Conservation (phyloP, 192 early-diverging fungal genomes). For the Chytriomyces sp. region DNA sequence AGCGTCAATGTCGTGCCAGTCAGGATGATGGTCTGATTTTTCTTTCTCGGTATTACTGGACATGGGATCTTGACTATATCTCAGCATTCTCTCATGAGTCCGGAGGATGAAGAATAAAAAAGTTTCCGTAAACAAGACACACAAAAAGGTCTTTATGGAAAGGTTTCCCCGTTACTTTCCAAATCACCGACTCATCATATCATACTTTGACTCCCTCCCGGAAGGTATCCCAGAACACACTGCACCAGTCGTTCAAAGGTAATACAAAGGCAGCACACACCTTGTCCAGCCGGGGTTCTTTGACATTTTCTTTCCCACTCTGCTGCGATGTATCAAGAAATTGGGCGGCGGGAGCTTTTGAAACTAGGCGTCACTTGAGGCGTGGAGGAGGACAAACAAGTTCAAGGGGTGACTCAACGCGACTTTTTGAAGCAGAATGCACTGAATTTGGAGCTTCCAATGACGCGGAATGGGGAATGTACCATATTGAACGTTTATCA, state of each 20-base stretch:
- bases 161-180: slow-evolving; percentile 83
- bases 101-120: no score
- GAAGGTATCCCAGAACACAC: slow-evolving; percentile 80
- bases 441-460: slow-evolving; percentile 68
- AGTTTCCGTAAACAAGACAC: no score
- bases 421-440: slow-evolving; percentile 81
- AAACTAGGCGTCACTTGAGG: slow-evolving; percentile 25
- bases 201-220: slow-evolving; percentile 86
- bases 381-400: slow-evolving; percentile 16
- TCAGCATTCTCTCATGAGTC: no score
- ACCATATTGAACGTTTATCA: slow-evolving; percentile 95
- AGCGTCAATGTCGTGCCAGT: no score
- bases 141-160: slow-evolving; percentile 65
- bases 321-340: slow-evolving; percentile 69
- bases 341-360: neutral
- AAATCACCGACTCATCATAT: slow-evolving; percentile 80
- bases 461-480: slow-evolving; percentile 86
- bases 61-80: no score
- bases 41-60: no score
- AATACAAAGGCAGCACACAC: slow-evolving; percentile 87
- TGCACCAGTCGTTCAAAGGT: slow-evolving; percentile 94
- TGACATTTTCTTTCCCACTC: slow-evolving; percentile 99
- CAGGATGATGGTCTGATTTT: no score
- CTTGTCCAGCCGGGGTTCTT: slow-evolving; percentile 98
- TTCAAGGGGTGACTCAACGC: slow-evolving; percentile 69